Conservation (phyloP, 352 stramenopile species). For the Pelagophyceae sp. region DNA sequence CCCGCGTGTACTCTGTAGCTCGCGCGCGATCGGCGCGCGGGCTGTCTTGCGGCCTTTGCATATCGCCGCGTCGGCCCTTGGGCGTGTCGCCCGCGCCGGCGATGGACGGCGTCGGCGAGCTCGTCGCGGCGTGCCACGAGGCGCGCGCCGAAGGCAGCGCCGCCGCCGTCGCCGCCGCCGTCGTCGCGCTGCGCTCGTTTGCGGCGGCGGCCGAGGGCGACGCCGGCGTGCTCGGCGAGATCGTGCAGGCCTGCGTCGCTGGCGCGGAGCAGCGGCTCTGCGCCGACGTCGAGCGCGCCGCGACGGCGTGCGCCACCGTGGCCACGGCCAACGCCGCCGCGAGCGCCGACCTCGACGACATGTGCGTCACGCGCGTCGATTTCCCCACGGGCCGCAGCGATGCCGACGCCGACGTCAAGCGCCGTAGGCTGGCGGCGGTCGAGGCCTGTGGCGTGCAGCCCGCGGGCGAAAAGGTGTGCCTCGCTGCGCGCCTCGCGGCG, state of each 20-base stretch:
- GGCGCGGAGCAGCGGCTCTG: neutral
- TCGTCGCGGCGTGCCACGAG: constrained; percentile 12
- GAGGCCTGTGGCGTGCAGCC: neutral
- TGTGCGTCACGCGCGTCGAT: no score
- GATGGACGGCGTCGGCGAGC: neutral
- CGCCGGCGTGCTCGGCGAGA: neutral
- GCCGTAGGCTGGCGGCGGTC: neutral
- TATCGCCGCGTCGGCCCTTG: no score
- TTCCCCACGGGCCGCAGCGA: neutral
- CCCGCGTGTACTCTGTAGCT: no score
- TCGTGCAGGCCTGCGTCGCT: neutral
- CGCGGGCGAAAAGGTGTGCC: neutral
- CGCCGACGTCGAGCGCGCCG: neutral
- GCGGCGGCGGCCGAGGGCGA: neutral
- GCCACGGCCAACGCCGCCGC: neutral
- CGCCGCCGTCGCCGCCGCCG: neutral
- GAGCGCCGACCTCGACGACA: neutral
- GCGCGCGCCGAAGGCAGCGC: constrained; percentile 4
- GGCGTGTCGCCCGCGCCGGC: no score
- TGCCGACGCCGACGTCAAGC: neutral
- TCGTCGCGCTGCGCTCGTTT: neutral
- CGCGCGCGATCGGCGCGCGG: no score
- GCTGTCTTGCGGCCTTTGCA: no score
- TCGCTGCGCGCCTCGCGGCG: no score
- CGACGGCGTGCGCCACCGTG: no score